Evolutionary conservation across 495 filamentous ascomycete genomes (phyloP), one percentile per base, ranked within the genome.

Genomic region (Tetracladium marchalianum): DNA sequence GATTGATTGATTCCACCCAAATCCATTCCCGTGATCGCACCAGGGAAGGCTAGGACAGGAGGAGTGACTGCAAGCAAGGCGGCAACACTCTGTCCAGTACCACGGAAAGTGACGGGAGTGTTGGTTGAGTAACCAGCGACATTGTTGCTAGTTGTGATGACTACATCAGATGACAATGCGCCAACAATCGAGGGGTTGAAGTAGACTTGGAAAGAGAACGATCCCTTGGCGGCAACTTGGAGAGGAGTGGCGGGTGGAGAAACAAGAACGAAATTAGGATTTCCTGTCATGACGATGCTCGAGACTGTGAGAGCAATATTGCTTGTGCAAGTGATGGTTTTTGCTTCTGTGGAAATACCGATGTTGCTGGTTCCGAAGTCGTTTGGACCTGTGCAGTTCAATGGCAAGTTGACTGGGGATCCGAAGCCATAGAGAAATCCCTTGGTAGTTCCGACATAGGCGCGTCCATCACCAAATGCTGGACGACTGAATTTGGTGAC

Each of bases 401-500:
- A 48, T 0, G 67, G 63, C 49, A 66, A 55, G 46, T 66, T 68
- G 13, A 66, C 55, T 0, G 66, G 65, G 15, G 60, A 62, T 11
- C 67, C 67, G 17, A 12, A 56, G 1, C 58, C 63, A 11, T 62
- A 62, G 39, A 70, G 51, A 33, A 48, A 58, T 17, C 65, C 65
- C 1, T 51, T 55, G 5, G 36, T 49, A 0, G 54, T 55, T 2
- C 57, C 62, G 11, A 66, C 41, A 43, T 67, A 67, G 11, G 58
- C 51, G 5, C 54, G 49, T 5, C 65, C 65, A 42, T 68, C 53
- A 6, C 65, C 65, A 17, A 68, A 68, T 1, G 56, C 60, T 17
- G 65, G 65, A 15, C 65, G 51, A 0, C 59, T 63, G 47, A 68
- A 67, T 31, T 68, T 67, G 11, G 57, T 60, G 11, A 65, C 57